A percentile compares a stretch with the other conserved stretches of the same genome.
Evolutionary conservation across 106 monocot genomes (phyloP).

Genomic region (Dioscorea dumetorum): DNA sequence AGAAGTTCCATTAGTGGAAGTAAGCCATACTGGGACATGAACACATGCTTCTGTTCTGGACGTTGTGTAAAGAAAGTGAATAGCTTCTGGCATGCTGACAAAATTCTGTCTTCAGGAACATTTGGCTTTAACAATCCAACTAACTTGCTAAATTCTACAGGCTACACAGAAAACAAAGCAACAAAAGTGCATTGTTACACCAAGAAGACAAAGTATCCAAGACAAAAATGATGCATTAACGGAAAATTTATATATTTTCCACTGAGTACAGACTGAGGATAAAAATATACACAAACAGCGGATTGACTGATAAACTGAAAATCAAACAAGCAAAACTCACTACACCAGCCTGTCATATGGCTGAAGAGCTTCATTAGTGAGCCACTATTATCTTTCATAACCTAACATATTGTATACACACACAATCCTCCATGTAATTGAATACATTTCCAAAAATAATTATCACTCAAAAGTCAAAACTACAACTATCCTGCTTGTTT

Average conservation of each 20-base stretch:
- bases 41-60: conserved; percentile 75
- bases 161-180: conserved; percentile 21
- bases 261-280: no score
- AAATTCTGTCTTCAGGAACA: conserved; percentile 67
- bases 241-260: no score
- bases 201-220: background rate
- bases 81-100: conserved; percentile 85
- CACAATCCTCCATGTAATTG: no score
- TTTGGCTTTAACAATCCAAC: conserved; percentile 70
- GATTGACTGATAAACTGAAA: background rate
- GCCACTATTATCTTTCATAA: no score
- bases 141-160: conserved; percentile 78
- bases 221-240: background rate
- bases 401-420: no score
- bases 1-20: conserved; percentile 79
- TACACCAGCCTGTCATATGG: no score
- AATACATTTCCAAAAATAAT: background rate
- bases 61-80: conserved; percentile 54
- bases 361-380: no score
- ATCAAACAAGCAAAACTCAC: background rate
- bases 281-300: no score
- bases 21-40: conserved; percentile 78
- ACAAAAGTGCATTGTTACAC: background rate
- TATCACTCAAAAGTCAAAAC: background rate
- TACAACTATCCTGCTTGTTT: no score